These are phyloP conservation scores for Blastosporella zonata DNA, from an alignment of 1,284 basidiomycete species.

Conservation along the genomic window DNA sequence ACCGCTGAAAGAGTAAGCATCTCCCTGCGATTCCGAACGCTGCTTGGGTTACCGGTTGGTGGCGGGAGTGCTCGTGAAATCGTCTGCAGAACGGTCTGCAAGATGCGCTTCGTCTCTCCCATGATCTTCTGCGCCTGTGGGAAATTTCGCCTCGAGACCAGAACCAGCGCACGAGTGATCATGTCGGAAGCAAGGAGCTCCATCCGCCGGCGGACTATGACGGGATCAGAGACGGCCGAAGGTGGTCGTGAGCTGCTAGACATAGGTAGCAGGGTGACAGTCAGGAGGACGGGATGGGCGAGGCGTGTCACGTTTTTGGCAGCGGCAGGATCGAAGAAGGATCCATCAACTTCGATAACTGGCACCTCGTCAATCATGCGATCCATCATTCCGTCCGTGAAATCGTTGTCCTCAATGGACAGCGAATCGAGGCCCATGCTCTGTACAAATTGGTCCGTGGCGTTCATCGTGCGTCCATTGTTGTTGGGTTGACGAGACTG, in stretches of 20 bases:
- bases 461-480: constrained; percentile 48
- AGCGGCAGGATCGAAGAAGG: constrained; percentile 86
- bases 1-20: constrained; percentile 66
- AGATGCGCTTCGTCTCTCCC: constrained; percentile 83
- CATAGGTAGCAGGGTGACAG: constrained; percentile 78
- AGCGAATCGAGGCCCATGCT: constrained; percentile 77
- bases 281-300: constrained; percentile 85
- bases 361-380: constrained; percentile 92
- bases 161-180: constrained; percentile 88
- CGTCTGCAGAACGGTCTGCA: constrained; percentile 80
- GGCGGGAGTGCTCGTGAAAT: constrained; percentile 69
- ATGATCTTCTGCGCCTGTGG: constrained; percentile 84
- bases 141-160: constrained; percentile 86
- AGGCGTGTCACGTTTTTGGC: constrained; percentile 80
- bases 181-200: constrained; percentile 92
- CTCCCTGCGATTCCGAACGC: constrained; percentile 71
- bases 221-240: constrained; percentile 67
- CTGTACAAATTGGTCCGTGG: constrained; percentile 79
- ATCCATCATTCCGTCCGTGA: constrained; percentile 84
- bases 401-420: constrained; percentile 68
- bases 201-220: constrained; percentile 89
- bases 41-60: constrained; percentile 42
- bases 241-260: constrained; percentile 40
- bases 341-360: constrained; percentile 88
- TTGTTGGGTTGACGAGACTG: constrained; percentile 19